Evolutionary conservation across 2,329 filamentous ascomycete species (phyloP).

Genomic region (Malbranchea zuffiana): DNA sequence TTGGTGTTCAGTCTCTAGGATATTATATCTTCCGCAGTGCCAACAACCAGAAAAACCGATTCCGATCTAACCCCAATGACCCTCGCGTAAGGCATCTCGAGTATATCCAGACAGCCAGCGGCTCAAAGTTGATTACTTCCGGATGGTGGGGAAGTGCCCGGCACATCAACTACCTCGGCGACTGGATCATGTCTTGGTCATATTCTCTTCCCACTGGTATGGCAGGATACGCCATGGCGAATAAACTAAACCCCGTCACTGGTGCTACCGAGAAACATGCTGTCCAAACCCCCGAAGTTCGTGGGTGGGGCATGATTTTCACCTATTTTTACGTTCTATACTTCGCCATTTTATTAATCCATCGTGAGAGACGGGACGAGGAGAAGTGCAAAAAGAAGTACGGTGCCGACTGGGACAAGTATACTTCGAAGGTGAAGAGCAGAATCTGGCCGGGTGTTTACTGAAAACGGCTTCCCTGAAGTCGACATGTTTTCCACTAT

Average conservation of each 20-base stretch:
- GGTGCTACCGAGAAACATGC: conserved; percentile 59
- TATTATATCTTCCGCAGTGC: conserved; percentile 84
- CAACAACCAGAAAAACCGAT: conserved; percentile 90
- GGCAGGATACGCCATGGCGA: conserved; percentile 64
- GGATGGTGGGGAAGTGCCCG: conserved; percentile 91
- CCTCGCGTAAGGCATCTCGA: conserved; percentile 67
- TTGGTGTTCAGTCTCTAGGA: conserved; percentile 57
- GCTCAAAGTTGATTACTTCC: conserved; percentile 67
- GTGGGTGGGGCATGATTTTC: conserved; percentile 74
- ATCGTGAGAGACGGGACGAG: conserved; percentile 78
- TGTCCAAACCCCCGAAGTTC: conserved; percentile 60
- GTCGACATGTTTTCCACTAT: too few relatives aligned
- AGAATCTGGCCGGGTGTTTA: conserved; percentile 80
- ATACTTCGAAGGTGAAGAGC: conserved; percentile 70
- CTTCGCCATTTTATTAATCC: conserved; percentile 75
- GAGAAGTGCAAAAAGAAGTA: conserved; percentile 88
- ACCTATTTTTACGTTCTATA: conserved; percentile 95
- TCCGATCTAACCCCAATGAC: conserved; percentile 77
- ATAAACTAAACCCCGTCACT: conserved; percentile 38
- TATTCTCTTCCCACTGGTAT: conserved; percentile 79
- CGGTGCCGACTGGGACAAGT: conserved; percentile 81
- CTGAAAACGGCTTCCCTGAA: too few relatives aligned
- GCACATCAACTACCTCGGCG: conserved; percentile 92
- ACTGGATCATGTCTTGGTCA: conserved; percentile 89
- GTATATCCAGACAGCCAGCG: conserved; percentile 73